phyloP scores from a whole-genome alignment of 192 early-diverging fungal species.

The Mortierella hygrophila region DNA sequence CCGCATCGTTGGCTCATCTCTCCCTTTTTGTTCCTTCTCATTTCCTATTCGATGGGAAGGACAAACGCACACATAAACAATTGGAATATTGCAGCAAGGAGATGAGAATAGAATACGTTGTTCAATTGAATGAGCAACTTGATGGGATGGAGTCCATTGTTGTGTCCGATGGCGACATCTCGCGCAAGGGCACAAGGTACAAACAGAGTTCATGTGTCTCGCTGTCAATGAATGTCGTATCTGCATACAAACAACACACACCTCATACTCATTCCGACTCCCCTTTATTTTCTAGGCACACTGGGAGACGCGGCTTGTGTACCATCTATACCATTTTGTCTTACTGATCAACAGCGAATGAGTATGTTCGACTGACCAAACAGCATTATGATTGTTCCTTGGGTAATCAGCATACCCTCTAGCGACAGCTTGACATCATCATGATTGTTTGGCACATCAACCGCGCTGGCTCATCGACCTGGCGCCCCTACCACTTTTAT shows the following conservation, averaged over 20 bases:
- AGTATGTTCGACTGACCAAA: not conserved
- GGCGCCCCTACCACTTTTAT: not conserved
- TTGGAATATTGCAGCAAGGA: not conserved
- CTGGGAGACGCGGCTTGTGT: too few relatives aligned
- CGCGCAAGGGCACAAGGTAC: not conserved
- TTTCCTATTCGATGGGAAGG: too few relatives aligned
- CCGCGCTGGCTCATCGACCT: not conserved
- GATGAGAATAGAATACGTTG: not conserved
- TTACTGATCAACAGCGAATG: too few relatives aligned
- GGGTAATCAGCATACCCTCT: too few relatives aligned
- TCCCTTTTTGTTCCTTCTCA: not conserved
- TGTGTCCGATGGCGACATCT: constrained; percentile 1
- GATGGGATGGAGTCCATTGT: not conserved
- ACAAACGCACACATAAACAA: not conserved
- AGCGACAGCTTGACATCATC: not conserved
- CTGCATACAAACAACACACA: too few relatives aligned
- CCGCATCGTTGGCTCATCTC: constrained; percentile 11
- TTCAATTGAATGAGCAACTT: not conserved
- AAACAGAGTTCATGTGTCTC: not conserved
- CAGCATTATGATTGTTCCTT: too few relatives aligned
- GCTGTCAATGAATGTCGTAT: not conserved
- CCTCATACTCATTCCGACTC: not conserved
- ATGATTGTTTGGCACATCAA: not conserved
- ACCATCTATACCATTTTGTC: too few relatives aligned
- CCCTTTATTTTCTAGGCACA: not conserved